Percentiles rank a stretch among this genome's conserved stretches.
Conservation (phyloP, 306 rosid species). For the Purshia tridentata region DNA sequence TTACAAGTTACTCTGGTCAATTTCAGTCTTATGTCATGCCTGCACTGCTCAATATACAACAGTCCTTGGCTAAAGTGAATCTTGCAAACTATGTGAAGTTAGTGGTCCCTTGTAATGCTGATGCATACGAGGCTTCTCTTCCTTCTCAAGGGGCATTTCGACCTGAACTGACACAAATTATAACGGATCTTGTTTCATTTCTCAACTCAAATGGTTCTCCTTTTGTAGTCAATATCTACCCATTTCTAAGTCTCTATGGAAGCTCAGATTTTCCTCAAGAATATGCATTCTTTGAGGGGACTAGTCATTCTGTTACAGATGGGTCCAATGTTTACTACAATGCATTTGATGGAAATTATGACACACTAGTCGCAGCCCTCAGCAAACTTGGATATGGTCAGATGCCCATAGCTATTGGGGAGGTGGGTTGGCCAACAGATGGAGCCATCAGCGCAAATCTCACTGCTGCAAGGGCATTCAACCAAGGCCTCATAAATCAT, state of each 20-base stretch:
- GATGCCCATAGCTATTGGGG: conserved; percentile 87
- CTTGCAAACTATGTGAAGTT: conserved; percentile 83
- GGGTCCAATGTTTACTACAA: conserved; percentile 79
- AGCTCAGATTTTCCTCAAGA: conserved; percentile 87
- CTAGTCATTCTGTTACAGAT: conserved; percentile 78
- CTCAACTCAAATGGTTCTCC: conserved; percentile 93
- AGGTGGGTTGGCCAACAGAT: conserved; percentile 95
- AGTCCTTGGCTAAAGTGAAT: conserved; percentile 74
- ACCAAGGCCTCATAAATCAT: conserved; percentile 82
- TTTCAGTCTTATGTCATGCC: conserved; percentile 74
- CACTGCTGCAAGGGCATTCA: conserved; percentile 83
- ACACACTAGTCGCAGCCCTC: conserved; percentile 83
- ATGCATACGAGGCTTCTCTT: conserved; percentile 75
- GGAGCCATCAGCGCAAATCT: conserved; percentile 78
- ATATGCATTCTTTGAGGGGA: conserved; percentile 90
- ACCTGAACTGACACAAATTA: conserved; percentile 66
- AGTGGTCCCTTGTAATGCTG: conserved; percentile 97
- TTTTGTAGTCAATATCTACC: conserved; percentile 89
- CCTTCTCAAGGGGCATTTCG: conserved; percentile 96
- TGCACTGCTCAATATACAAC: conserved; percentile 71
- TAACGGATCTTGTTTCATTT: conserved; percentile 72
- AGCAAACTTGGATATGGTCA: conserved; percentile 84
- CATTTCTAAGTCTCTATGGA: conserved; percentile 87
- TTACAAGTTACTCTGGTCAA: conserved; percentile 72
- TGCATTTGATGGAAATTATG: conserved; percentile 94